phyloP scores from a whole-genome alignment of 768 basidiomycete genomes.

The Mycena floridula region DNA sequence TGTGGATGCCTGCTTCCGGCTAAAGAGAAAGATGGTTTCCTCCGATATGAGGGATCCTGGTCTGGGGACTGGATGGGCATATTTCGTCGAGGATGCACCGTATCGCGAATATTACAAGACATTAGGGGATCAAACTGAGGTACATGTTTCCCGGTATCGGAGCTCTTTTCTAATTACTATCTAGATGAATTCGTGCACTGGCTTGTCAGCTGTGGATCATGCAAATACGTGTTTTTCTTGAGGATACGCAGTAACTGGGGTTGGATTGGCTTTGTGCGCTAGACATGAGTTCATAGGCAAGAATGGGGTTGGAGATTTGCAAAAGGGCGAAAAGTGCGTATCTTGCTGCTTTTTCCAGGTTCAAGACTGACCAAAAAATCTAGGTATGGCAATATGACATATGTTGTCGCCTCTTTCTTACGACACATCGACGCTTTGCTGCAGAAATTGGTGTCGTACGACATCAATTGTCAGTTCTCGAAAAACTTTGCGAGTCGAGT shows the following conservation, averaged over 20 bases:
- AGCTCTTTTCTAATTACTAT: not conserved
- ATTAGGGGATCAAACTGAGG: conserved; percentile 7
- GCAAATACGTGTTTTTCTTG: conserved; percentile 1
- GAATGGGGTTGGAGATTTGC: conserved; percentile 22
- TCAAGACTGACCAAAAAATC: not conserved
- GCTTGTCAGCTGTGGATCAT: conserved; percentile 2
- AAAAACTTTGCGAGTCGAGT: conserved; percentile 6
- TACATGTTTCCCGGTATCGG: not conserved
- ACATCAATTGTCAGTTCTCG: conserved; percentile 26
- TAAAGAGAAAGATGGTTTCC: conserved; percentile 6
- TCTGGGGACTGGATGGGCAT: conserved; percentile 14
- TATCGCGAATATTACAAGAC: conserved; percentile 7
- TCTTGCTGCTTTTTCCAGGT: not conserved
- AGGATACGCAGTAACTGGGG: conserved; percentile 18
- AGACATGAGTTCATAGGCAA: conserved; percentile 24
- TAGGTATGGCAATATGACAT: conserved; percentile 26
- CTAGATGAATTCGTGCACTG: conserved; percentile 2
- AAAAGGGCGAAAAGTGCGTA: conserved; percentile 25
- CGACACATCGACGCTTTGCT: conserved; percentile 1
- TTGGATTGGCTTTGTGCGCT: conserved; percentile 21
- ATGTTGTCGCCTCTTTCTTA: conserved; percentile 13
- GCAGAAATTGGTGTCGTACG: conserved; percentile 20
- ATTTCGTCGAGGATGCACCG: conserved; percentile 9
- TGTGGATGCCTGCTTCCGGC: conserved; percentile 7
- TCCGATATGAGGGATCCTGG: conserved; percentile 14